Evolutionary conservation across 345 rosid species (phyloP).

Genomic region (Durio zibethinus): DNA sequence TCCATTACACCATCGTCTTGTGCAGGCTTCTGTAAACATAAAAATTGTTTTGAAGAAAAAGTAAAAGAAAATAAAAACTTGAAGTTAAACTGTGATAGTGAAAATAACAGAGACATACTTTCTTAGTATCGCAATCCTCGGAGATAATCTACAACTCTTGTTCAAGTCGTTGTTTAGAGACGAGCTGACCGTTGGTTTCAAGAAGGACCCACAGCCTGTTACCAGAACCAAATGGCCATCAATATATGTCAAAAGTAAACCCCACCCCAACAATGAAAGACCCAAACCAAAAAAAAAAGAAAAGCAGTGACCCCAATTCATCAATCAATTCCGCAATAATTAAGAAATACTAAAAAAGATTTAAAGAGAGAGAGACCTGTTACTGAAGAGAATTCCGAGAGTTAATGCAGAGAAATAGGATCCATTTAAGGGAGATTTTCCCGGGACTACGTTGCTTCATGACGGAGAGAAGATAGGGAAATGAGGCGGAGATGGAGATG

Average conservation of each 20-base stretch:
- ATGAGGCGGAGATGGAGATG: slow-evolving; percentile 3
- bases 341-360: neutral
- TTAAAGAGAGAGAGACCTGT: slow-evolving; percentile 37
- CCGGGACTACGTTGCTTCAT: slow-evolving; percentile 56
- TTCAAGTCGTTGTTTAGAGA: slow-evolving; percentile 49
- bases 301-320: neutral
- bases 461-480: neutral
- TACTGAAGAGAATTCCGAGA: slow-evolving; percentile 70
- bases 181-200: slow-evolving; percentile 50
- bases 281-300: neutral
- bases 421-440: slow-evolving; percentile 63
- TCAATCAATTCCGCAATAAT: neutral
- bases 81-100: neutral
- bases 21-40: slow-evolving; percentile 29
- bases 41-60: neutral
- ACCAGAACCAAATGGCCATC: neutral
- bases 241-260: slow-evolving; percentile 7
- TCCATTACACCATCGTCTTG: slow-evolving; percentile 51
- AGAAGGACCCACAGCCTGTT: slow-evolving; percentile 56
- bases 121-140: slow-evolving; percentile 48
- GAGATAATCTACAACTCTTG: slow-evolving; percentile 58
- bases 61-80: neutral
- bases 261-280: neutral
- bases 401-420: slow-evolving; percentile 71
- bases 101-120: slow-evolving; percentile 38